phyloP scores from a whole-genome alignment of 2,329 filamentous ascomycete genomes.

The Fusarium humuli region DNA sequence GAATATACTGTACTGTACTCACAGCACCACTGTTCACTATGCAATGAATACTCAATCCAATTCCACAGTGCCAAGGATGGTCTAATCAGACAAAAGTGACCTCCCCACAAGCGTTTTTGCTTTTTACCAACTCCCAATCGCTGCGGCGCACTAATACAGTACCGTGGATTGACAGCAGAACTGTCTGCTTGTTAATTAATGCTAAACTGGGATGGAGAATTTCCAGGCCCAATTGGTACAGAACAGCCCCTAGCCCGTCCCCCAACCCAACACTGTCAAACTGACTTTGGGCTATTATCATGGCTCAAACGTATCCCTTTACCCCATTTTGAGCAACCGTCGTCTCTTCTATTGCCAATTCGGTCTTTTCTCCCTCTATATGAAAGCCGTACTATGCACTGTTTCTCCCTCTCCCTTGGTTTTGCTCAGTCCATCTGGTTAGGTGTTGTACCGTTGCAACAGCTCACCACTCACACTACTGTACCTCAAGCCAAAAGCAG shows the following conservation, averaged over 20 bases:
- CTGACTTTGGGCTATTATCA: conserved; percentile 1
- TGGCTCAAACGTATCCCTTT: conserved; percentile 16
- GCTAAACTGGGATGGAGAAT: conserved; percentile 3
- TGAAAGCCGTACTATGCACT: not conserved
- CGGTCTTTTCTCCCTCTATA: conserved; percentile 29
- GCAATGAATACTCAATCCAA: not conserved
- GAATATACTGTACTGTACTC: not conserved
- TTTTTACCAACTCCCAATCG: conserved; percentile 25
- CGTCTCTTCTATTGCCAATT: conserved; percentile 15
- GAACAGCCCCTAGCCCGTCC: not conserved
- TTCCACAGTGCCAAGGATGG: conserved; percentile 16
- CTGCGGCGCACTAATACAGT: conserved; percentile 26
- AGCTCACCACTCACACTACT: conserved; percentile 30
- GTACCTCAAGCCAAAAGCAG: conserved; percentile 28
- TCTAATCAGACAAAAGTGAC: conserved; percentile 44
- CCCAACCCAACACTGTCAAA: conserved; percentile 8
- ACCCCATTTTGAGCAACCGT: not conserved
- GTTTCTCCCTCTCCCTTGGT: conserved; percentile 12
- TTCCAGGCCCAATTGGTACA: not conserved
- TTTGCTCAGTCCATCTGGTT: not conserved
- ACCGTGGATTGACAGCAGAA: conserved; percentile 26
- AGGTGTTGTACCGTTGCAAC: not conserved
- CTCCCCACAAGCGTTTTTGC: conserved; percentile 28
- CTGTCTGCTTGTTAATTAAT: not conserved
- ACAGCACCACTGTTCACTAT: conserved; percentile 13